Evolutionary conservation across 768 basidiomycete genomes (phyloP).

Genomic region (Boletus patriciae): DNA sequence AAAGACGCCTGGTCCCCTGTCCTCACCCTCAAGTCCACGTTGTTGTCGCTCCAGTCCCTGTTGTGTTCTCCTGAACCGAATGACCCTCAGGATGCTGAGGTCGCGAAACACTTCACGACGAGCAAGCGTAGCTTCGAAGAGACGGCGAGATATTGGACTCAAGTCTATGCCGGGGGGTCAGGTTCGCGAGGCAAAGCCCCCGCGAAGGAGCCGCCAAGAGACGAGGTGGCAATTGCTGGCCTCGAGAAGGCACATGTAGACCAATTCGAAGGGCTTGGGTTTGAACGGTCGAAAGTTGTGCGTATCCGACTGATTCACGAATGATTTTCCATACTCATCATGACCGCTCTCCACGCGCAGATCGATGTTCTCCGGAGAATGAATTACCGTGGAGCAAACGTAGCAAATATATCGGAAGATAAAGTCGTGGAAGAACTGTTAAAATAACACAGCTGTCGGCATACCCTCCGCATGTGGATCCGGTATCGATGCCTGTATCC

Average conservation of each 20-base stretch:
- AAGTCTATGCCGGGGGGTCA: conserved; percentile 84
- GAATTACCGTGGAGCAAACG: conserved; percentile 85
- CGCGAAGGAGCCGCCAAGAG: conserved; percentile 35
- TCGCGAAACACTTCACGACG: conserved; percentile 95
- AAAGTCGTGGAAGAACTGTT: conserved; percentile 84
- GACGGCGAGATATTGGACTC: conserved; percentile 93
- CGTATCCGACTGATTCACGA: conserved; percentile 33
- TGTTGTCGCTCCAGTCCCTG: conserved; percentile 92
- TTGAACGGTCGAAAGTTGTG: conserved; percentile 82
- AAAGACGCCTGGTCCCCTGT: conserved; percentile 96
- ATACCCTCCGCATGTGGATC: conserved; percentile 29
- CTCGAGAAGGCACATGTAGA: conserved; percentile 81
- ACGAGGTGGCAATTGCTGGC: conserved; percentile 69
- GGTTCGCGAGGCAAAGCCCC: conserved; percentile 41
- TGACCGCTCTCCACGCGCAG: conserved; percentile 37
- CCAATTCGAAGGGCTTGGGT: conserved; percentile 81
- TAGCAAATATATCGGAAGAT: conserved; percentile 78
- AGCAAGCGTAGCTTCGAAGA: conserved; percentile 85
- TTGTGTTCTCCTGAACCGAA: conserved; percentile 93
- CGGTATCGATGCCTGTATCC: conserved; percentile 25
- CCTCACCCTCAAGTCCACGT: conserved; percentile 91
- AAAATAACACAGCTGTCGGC: conserved; percentile 43
- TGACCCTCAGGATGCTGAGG: conserved; percentile 97
- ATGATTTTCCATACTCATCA: conserved; percentile 1
- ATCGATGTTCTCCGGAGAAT: conserved; percentile 85